These are phyloP conservation scores for Candida tetrigidarum DNA, from an alignment of 1,139 yeast species.

Conservation along the genomic window DNA sequence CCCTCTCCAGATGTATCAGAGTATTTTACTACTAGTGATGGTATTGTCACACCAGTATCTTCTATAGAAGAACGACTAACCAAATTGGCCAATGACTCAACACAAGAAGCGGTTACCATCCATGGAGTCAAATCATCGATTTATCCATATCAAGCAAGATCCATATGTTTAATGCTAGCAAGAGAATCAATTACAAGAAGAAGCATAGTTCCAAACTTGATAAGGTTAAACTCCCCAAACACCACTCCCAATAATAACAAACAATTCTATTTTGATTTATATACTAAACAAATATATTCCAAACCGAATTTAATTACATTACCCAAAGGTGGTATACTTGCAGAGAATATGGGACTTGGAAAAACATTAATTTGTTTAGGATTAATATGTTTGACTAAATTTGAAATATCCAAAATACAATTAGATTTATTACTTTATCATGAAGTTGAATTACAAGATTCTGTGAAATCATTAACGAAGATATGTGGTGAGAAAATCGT, in stretches of 20 bases:
- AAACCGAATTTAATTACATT: conserved; percentile 46
- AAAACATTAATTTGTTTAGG: conserved; percentile 71
- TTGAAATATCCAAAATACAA: conserved; percentile 54
- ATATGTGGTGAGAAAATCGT: conserved; percentile 48
- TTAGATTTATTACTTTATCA: conserved; percentile 26
- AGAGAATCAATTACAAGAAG: conserved; percentile 45
- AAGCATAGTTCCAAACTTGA: conserved; percentile 48
- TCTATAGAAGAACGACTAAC: conserved; percentile 24
- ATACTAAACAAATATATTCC: conserved; percentile 26
- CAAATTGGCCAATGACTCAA: conserved; percentile 19
- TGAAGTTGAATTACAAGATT: conserved; percentile 11
- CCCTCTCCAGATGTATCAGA: conserved; percentile 40
- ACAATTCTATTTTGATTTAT: conserved; percentile 43
- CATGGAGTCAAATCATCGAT: conserved; percentile 54
- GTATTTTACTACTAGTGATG: conserved; percentile 16
- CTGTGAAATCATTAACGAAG: conserved; percentile 31
- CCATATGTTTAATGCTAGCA: conserved; percentile 61
- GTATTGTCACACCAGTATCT: conserved; percentile 17
- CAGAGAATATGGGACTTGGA: conserved; percentile 81
- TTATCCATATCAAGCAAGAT: conserved; percentile 61
- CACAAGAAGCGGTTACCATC: conserved; percentile 26
- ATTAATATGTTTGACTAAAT: conserved; percentile 57
- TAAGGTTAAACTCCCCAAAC: conserved; percentile 30
- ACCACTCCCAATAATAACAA: background rate
- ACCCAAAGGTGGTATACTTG: conserved; percentile 70